Evolutionary conservation across 2,329 filamentous ascomycete species (phyloP).

Genomic region (Talaromyces sp.): DNA sequence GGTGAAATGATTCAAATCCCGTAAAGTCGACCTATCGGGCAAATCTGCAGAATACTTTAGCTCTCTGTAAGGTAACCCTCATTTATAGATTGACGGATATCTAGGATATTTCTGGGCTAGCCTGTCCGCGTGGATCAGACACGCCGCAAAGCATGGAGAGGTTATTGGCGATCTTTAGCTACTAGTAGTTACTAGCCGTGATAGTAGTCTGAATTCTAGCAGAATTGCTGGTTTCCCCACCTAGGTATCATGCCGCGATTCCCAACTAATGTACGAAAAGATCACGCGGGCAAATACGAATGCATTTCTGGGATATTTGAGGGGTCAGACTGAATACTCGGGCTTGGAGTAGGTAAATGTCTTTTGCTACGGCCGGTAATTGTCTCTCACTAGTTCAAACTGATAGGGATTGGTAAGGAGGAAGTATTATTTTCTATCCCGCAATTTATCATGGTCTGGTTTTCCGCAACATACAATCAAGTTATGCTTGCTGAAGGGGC

Average conservation of each 20-base stretch:
- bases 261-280: not conserved
- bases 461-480: not conserved
- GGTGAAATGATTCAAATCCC: not conserved
- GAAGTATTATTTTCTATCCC: not conserved
- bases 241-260: no score
- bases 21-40: not conserved
- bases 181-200: not conserved
- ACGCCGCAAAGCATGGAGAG: not conserved
- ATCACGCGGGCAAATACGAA: not conserved
- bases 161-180: not conserved
- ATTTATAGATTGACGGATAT: not conserved
- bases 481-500: not conserved
- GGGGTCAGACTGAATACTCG: not conserved
- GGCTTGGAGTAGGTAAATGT: not conserved
- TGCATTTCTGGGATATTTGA: not conserved
- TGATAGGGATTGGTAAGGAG: not conserved
- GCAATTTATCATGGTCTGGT: no score
- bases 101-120: not conserved
- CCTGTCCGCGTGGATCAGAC: not conserved
- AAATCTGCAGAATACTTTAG: not conserved
- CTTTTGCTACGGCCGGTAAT: not conserved
- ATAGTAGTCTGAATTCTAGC: not conserved
- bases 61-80: not conserved
- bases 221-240: not conserved
- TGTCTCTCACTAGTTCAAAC: not conserved